These are phyloP conservation scores for Cyberlindnera maclurae DNA, from an alignment of 805 yeast genomes.

Conservation along the genomic window DNA sequence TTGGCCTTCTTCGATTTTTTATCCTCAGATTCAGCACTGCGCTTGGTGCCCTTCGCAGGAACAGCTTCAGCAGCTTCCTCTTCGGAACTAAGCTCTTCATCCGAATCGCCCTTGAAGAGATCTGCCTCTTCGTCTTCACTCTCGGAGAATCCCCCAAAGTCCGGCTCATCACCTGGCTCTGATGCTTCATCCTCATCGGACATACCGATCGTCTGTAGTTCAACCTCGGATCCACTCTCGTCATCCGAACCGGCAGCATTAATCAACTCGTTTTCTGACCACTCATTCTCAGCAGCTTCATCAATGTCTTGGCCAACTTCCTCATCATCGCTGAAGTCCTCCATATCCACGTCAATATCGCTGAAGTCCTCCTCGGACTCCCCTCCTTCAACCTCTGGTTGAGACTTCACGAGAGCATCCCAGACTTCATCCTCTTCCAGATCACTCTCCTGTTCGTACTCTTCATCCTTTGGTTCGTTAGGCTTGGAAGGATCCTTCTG, in stretches of 20 bases:
- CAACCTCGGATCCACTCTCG: conserved; percentile 18
- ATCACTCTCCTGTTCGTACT: conserved; percentile 36
- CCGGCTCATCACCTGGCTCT: conserved; percentile 28
- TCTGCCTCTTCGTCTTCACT: conserved; percentile 32
- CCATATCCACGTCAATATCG: conserved; percentile 51
- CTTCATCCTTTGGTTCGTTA: conserved; percentile 28
- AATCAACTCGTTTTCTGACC: conserved; percentile 22
- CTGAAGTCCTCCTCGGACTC: conserved; percentile 32
- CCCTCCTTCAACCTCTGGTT: conserved; percentile 62
- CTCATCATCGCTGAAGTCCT: conserved; percentile 32
- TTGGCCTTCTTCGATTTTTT: conserved; percentile 42
- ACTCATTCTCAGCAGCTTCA: conserved; percentile 26
- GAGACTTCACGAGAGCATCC: conserved; percentile 69
- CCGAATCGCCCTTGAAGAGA: conserved; percentile 30
- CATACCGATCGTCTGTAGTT: conserved; percentile 13
- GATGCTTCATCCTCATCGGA: conserved; percentile 26
- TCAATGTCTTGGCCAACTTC: conserved; percentile 30
- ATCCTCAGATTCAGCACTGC: conserved; percentile 19
- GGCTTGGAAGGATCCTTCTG: conserved; percentile 31
- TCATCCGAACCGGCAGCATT: conserved; percentile 32
- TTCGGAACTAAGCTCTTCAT: conserved; percentile 32
- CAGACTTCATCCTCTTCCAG: conserved; percentile 69
- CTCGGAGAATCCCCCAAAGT: conserved; percentile 28
- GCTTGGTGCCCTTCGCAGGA: conserved; percentile 23
- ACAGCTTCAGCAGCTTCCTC: conserved; percentile 25